phyloP scores from a whole-genome alignment of 495 filamentous ascomycete species.

The Pseudotulostoma volvatum region DNA sequence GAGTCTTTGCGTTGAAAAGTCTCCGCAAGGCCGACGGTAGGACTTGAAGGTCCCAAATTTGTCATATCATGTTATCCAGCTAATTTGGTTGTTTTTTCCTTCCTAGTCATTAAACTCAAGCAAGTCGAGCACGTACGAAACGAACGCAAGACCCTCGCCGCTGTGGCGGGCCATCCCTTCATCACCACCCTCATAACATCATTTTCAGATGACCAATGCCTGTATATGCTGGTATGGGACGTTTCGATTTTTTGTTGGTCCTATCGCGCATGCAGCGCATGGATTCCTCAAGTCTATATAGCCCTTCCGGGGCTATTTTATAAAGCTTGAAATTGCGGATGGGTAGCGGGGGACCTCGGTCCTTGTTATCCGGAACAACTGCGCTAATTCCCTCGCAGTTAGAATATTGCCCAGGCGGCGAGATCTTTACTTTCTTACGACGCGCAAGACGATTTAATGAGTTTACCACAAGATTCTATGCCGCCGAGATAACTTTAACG shows the following conservation, averaged over 20 bases:
- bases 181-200: conserved; percentile 82
- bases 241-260: conserved; percentile 1
- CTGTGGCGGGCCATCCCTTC: conserved; percentile 84
- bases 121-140: conserved; percentile 96
- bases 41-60: too few species aligned
- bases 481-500: conserved; percentile 84
- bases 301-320: too few species aligned
- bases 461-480: conserved; percentile 77
- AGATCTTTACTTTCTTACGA: conserved; percentile 87
- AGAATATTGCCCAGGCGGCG: conserved; percentile 86
- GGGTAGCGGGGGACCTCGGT: too few species aligned
- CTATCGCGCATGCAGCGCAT: too few species aligned
- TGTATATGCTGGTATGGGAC: conserved; percentile 72
- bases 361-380: too few species aligned
- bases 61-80: too few species aligned
- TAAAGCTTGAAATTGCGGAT: too few species aligned
- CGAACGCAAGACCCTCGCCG: conserved; percentile 72
- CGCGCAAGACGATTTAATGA: conserved; percentile 75
- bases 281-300: conserved; percentile 1
- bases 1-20: conserved; percentile 87
- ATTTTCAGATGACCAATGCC: conserved; percentile 73
- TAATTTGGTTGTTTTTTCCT: neutral
- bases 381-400: conserved; percentile 42
- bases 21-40: conserved; percentile 72
- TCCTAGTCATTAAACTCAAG: conserved; percentile 78